Conservation (phyloP, 345 rosid species). For the Noccaea bulbosa region DNA sequence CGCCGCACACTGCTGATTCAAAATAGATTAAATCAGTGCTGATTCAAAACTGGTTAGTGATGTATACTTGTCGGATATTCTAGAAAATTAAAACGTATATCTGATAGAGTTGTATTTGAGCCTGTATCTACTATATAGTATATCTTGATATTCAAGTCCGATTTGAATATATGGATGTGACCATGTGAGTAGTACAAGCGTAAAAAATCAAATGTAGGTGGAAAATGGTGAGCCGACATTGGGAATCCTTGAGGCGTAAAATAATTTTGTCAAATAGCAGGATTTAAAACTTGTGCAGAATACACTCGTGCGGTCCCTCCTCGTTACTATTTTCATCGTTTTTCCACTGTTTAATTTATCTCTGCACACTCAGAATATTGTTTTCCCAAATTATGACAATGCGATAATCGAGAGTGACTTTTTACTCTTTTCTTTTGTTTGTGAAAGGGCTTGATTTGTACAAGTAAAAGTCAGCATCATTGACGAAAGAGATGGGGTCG, state of each 20-base stretch:
- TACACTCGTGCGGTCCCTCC: slow-evolving; percentile 45
- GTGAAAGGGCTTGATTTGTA: slow-evolving; percentile 20
- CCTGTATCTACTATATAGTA: neutral
- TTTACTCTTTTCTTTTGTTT: neutral
- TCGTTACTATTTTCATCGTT: slow-evolving; percentile 32
- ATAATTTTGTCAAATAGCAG: neutral
- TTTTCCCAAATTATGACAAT: slow-evolving; percentile 8
- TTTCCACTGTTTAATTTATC: slow-evolving; percentile 21
- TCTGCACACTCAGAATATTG: neutral
- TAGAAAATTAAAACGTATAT: neutral
- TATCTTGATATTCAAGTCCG: neutral
- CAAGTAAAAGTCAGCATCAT: slow-evolving; percentile 38
- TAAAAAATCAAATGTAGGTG: slow-evolving; percentile 32
- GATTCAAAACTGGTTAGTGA: neutral
- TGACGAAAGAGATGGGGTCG: slow-evolving; percentile 29
- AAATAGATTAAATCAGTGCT: neutral
- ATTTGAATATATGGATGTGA: slow-evolving; percentile 9
- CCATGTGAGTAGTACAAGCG: slow-evolving; percentile 23
- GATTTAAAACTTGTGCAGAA: slow-evolving; percentile 15
- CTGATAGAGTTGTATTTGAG: neutral
- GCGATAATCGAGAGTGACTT: slow-evolving; percentile 10
- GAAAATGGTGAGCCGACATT: slow-evolving; percentile 38
- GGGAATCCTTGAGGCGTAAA: slow-evolving; percentile 31
- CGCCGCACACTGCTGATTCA: slow-evolving; percentile 28
- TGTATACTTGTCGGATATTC: slow-evolving; percentile 5